Conservation (phyloP, 2,329 filamentous ascomycete species). For the Pseudopithomyces chartarum region DNA sequence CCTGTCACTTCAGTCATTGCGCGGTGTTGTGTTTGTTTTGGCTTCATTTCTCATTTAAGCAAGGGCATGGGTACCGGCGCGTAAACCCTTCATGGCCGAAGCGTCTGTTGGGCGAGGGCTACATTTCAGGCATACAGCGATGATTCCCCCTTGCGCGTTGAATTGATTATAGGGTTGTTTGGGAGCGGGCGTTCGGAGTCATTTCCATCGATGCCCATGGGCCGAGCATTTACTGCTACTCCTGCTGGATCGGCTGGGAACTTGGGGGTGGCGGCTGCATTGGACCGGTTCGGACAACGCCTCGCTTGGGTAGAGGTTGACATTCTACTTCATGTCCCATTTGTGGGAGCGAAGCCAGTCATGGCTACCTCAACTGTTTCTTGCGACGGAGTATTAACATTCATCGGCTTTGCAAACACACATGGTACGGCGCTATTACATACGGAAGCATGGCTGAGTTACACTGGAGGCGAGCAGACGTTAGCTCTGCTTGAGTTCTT, state of each 20-base stretch:
- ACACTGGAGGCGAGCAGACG: slow-evolving; percentile 27
- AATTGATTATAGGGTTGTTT: slow-evolving; percentile 35
- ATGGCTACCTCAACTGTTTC: slow-evolving; percentile 18
- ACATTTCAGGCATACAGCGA: slow-evolving; percentile 50
- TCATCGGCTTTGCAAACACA: slow-evolving; percentile 32
- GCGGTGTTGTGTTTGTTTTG: slow-evolving; percentile 45
- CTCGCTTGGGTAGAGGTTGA: slow-evolving; percentile 15
- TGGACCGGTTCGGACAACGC: slow-evolving; percentile 11
- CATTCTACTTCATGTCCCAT: slow-evolving; percentile 10
- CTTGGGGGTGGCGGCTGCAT: slow-evolving; percentile 25
- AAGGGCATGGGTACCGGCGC: slow-evolving; percentile 48
- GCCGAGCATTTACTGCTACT: slow-evolving; percentile 14
- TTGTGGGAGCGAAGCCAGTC: slow-evolving; percentile 16
- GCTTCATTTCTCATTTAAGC: slow-evolving; percentile 40
- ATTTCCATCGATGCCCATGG: slow-evolving; percentile 9
- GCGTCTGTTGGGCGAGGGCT: slow-evolving; percentile 42
- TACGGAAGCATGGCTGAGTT: slow-evolving; percentile 31
- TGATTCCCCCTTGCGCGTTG: slow-evolving; percentile 51
- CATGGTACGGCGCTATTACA: slow-evolving; percentile 36
- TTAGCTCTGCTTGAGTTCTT: slow-evolving; percentile 13
- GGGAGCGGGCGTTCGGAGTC: slow-evolving; percentile 34
- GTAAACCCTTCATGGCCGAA: slow-evolving; percentile 39
- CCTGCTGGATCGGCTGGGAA: slow-evolving; percentile 21
- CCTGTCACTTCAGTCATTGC: slow-evolving; percentile 50
- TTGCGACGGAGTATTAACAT: slow-evolving; percentile 28